Base-by-base conservation (phyloP, 2,329 filamentous ascomycete genomes). In the Calonectria pseudoturangicola region DNA sequence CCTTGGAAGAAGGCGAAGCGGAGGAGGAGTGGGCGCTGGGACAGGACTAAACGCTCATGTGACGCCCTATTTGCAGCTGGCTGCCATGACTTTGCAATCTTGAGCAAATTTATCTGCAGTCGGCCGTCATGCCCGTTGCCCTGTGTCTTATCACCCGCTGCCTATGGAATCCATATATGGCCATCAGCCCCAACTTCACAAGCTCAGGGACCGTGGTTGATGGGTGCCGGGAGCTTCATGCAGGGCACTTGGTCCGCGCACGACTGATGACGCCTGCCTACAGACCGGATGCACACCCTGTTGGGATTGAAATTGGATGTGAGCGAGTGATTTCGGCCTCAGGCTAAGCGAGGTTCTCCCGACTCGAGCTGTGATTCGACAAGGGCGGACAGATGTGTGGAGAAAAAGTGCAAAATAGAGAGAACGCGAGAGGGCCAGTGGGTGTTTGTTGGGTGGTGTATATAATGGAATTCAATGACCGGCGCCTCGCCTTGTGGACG, bases 281-380 rank as follows among this genome's bases (percentile, higher is more conserved):
- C 33, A 39, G 54, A 16, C 36, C 18, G 3, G 33, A 33, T 33
- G 30, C 30, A 33, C 30, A 33, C 30, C 30, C 30, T 27, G 30
- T 39, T 58, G 54, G 48, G 13, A 21, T n/a, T 36, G 54, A 58
- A 39, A 58, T 58, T 58, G 65, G 28, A 51, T 30, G 58, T 12
- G 63, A 50, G 36, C 47, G 36, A 27, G 27, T 45, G 36, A 66
- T 66, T 50, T 68, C 51, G 60, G 28, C 47, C 39, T 62, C 45
- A 45, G 30, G 68, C 56, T 73, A 73, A 73, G 71, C 71, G 71
- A 73, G 27, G 71, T 62, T 71, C 47, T 51, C 33, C 71, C 68
- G 68, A 15, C 15, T 13, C 4, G 30, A 36, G 18, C 15, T 39
- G 21, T 73, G 68, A 73, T 73, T 71, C 30, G 71, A 21, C 21